Evolutionary conservation across 2,329 filamentous ascomycete species (phyloP).

Genomic region (Davidsoniella virescens): DNA sequence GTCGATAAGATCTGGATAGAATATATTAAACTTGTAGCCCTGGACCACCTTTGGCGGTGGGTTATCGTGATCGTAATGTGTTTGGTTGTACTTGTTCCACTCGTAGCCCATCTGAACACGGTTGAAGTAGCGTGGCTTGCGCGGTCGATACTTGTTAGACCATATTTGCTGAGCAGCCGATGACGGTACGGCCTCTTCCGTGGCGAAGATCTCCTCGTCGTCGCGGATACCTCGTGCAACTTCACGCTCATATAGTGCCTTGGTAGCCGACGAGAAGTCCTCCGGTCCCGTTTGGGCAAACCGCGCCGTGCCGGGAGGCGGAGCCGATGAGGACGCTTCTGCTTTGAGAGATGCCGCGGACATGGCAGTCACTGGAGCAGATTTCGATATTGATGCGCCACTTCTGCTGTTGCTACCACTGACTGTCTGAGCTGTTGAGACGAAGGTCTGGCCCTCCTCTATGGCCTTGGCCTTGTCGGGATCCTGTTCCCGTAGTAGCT

Average conservation of each 20-base stretch:
- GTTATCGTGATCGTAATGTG: conserved; percentile 96
- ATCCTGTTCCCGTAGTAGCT: conserved; percentile 50
- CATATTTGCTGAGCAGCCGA: conserved; percentile 30
- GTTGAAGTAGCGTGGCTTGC: conserved; percentile 95
- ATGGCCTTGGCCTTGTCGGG: conserved; percentile 40
- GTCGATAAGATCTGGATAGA: conserved; percentile 94
- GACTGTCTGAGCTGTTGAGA: conserved; percentile 11
- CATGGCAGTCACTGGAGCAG: not conserved
- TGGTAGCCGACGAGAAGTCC: conserved; percentile 74
- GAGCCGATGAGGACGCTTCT: conserved; percentile 13
- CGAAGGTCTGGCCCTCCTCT: conserved; percentile 14
- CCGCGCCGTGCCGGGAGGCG: conserved; percentile 42
- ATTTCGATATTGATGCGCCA: not conserved
- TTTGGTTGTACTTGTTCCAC: conserved; percentile 99
- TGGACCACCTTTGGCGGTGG: conserved; percentile 96
- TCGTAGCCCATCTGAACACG: conserved; percentile 98
- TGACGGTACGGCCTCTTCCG: conserved; percentile 62
- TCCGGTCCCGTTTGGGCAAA: conserved; percentile 56
- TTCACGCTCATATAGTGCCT: conserved; percentile 80
- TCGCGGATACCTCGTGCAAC: conserved; percentile 81
- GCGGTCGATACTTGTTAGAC: conserved; percentile 70
- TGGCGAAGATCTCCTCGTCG: conserved; percentile 89
- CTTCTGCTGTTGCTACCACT: not conserved
- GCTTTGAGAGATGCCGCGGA: not conserved
- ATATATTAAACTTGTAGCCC: conserved; percentile 99